These are phyloP conservation scores for Lichtheimia corymbifera DNA, from an alignment of 371 early-diverging fungal species.

Conservation along the genomic window DNA sequence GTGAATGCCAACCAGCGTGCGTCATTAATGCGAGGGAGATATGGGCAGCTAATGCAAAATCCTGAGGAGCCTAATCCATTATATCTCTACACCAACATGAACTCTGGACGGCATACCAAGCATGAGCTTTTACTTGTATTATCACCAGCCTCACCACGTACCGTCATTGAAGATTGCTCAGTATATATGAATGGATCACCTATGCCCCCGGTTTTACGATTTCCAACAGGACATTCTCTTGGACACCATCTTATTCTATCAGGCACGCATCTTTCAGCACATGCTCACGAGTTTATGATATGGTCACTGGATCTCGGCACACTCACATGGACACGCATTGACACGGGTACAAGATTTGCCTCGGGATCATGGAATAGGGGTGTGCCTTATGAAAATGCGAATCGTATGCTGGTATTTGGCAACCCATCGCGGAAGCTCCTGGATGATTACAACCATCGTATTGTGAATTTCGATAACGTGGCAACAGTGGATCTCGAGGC, in stretches of 20 bases:
- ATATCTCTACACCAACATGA: conserved; percentile 78
- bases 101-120: conserved; percentile 67
- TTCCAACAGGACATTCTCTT: conserved; percentile 67
- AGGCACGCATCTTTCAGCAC: conserved; percentile 68
- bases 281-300: conserved; percentile 63
- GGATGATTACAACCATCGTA: conserved; percentile 73
- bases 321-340: conserved; percentile 67
- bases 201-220: conserved; percentile 77
- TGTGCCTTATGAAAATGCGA: conserved; percentile 54
- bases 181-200: conserved; percentile 58
- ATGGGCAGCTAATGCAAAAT: conserved; percentile 9
- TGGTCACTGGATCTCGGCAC: conserved; percentile 72
- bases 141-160: conserved; percentile 29
- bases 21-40: conserved; percentile 11
- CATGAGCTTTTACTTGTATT: conserved; percentile 70
- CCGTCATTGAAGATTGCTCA: conserved; percentile 56
- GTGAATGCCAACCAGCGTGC: conserved; percentile 10
- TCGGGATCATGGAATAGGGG: conserved; percentile 82
- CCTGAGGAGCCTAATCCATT: conserved; percentile 31
- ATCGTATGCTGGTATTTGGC: conserved; percentile 68
- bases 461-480: conserved; percentile 57
- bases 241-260: conserved; percentile 72
- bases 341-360: conserved; percentile 62
- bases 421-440: conserved; percentile 61
- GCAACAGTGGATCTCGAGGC: conserved; percentile 63